Base-by-base conservation (phyloP, 73 alveolate genomes). In the Paramecium sonneborni region DNA sequence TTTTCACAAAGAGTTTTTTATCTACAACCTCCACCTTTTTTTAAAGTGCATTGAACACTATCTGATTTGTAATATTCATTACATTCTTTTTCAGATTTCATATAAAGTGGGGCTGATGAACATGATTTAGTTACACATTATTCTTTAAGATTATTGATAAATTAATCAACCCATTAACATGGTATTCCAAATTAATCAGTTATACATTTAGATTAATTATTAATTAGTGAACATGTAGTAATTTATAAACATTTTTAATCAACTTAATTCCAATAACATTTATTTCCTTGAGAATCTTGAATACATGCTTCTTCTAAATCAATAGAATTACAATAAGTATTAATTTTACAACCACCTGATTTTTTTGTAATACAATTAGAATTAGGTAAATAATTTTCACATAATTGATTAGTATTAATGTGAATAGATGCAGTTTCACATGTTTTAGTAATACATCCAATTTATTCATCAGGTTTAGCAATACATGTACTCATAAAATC, bases 1-100 rank as follows among this genome's bases (percentile, higher is more conserved):
- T 76, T 44, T 41, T 30, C 20, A 41, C 89, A 76, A 7, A 14
- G 0, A 8, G 26, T 44, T 44, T 44, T 76, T 18, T 18, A 7
- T 76, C 26, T 44, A 76, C 89, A 76, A 12, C 89, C 89, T 9
- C 89, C 89, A 10, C 89, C 89, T n/a, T 9, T 20, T 41, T 76
- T 76, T 21, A 38, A 10, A 39, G 89, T 76, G 18, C 82, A 58
- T 58, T 48, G 9, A 1, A 14, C 11, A n/a, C 20, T 8, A 48
- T 48, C 10, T 15, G 23, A 48, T 48, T 48, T 48, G 9, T 1
- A 58, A 58, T 58, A 58, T 58, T 58, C 37, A 28, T 58, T 28
- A 10, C 82, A 58, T 21, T 58, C 82, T 58, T 58, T 32, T 5
- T 58, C 82, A 1, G 82, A 28, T 58, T 24, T 28, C 10, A 28